Percentiles rank a stretch among this genome's conserved stretches.
These are phyloP conservation scores for Phytophthora pseudosyringae DNA, from an alignment of 352 stramenopile species.

Conservation along the genomic window DNA sequence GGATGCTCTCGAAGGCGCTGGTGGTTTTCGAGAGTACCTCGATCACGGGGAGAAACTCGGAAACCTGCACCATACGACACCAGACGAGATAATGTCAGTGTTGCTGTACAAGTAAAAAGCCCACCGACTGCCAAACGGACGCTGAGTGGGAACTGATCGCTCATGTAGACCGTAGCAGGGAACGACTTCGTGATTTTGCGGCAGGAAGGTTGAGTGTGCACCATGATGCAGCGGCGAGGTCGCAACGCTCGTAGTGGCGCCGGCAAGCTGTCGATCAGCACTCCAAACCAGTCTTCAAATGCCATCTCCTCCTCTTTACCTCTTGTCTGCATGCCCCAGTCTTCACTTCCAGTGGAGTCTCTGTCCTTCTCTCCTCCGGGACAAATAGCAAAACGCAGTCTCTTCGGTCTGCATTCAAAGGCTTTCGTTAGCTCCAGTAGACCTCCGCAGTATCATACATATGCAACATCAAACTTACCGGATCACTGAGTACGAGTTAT, in stretches of 20 bases:
- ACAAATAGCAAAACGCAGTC: conserved; percentile 44
- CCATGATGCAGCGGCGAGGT: conserved; percentile 58
- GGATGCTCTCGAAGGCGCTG: conserved; percentile 63
- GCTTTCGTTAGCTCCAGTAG: not conserved
- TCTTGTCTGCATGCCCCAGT: conserved; percentile 39
- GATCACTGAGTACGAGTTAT: conserved; percentile 66
- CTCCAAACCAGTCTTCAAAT: conserved; percentile 71
- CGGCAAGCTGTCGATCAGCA: conserved; percentile 50
- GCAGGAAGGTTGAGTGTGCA: conserved; percentile 53
- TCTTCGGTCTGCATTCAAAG: conserved; percentile 45
- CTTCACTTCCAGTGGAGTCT: conserved; percentile 19
- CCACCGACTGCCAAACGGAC: conserved; percentile 26
- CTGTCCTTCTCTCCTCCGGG: conserved; percentile 7
- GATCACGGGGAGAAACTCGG: conserved; percentile 67
- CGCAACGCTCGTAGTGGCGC: conserved; percentile 34
- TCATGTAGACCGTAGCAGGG: conserved; percentile 64
- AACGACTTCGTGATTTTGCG: conserved; percentile 63
- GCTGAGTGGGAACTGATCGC: conserved; percentile 62
- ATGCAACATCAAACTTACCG: conserved; percentile 36
- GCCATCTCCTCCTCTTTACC: conserved; percentile 50
- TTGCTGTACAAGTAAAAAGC: not conserved
- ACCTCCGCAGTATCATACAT: not conserved
- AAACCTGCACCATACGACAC: conserved; percentile 35
- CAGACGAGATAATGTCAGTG: conserved; percentile 1
- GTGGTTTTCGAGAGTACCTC: conserved; percentile 77